Conservation (phyloP, 345 rosid species). For the Euphorbia peplus region DNA sequence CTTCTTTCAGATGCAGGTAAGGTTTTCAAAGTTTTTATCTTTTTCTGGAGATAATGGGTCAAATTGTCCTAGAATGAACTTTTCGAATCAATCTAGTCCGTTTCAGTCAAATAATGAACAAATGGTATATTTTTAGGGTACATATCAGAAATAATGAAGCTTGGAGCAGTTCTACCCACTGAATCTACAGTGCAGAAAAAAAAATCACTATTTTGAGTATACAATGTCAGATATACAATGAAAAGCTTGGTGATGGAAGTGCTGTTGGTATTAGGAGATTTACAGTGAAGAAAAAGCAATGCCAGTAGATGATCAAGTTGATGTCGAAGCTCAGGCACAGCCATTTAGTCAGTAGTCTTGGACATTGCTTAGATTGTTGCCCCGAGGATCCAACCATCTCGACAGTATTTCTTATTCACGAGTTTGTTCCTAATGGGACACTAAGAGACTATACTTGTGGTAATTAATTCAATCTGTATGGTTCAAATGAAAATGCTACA, state of each 20-base stretch:
- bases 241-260: conserved; percentile 40
- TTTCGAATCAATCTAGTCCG: too few relatives aligned
- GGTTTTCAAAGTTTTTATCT: conserved; percentile 6
- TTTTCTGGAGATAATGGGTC: too few relatives aligned
- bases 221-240: conserved; percentile 45
- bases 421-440: conserved; percentile 39
- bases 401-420: conserved; percentile 43
- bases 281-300: conserved; percentile 36
- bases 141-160: conserved; percentile 64
- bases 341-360: conserved; percentile 56
- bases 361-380: conserved; percentile 52
- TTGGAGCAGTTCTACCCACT: conserved; percentile 52
- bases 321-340: conserved; percentile 56
- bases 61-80: too few relatives aligned
- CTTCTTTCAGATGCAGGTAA: conserved; percentile 66
- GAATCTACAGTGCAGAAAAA: not conserved
- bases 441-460: conserved; percentile 45
- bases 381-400: conserved; percentile 37
- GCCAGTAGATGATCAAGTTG: conserved; percentile 41
- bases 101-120: too few relatives aligned
- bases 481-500: not conserved
- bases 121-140: conserved; percentile 39
- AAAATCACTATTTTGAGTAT: not conserved
- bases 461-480: not conserved
- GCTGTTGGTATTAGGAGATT: conserved; percentile 39